Conservation (phyloP, 108 stramenopile species). For the Cyclotella kingstonii region DNA sequence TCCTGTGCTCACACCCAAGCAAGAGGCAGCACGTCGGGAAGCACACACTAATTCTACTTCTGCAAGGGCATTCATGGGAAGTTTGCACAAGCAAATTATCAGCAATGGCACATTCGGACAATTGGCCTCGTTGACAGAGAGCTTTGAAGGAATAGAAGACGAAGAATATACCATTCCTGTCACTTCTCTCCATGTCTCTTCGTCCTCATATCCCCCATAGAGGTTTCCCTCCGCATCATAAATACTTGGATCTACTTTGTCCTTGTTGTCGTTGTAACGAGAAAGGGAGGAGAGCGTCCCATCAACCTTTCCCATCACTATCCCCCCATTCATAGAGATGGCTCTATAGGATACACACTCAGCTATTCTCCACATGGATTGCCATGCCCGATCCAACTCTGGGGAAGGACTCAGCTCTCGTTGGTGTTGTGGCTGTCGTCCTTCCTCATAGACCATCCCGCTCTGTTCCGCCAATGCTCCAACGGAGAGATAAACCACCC, state of each 20-base stretch:
- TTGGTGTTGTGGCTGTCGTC: too few relatives aligned
- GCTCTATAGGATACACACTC: slow-evolving; percentile 41
- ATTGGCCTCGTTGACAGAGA: not conserved
- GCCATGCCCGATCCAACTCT: too few relatives aligned
- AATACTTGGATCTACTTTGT: slow-evolving; percentile 27
- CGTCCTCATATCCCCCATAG: slow-evolving; percentile 81
- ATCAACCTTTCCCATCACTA: slow-evolving; percentile 69
- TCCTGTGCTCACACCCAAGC: slow-evolving; percentile 37
- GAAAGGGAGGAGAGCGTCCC: slow-evolving; percentile 10
- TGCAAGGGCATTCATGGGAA: slow-evolving; percentile 73
- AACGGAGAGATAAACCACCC: slow-evolving; percentile 61
- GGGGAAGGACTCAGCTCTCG: too few relatives aligned
- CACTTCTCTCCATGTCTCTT: slow-evolving; percentile 75
- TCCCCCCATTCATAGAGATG: slow-evolving; percentile 56
- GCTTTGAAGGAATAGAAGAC: too few relatives aligned
- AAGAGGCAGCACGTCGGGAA: slow-evolving; percentile 48
- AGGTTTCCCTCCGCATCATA: slow-evolving; percentile 48
- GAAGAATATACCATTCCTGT: slow-evolving; percentile 12
- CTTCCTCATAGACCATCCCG: not conserved
- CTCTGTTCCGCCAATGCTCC: slow-evolving; percentile 21
- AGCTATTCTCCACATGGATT: slow-evolving; percentile 29
- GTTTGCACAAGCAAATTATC: slow-evolving; percentile 74
- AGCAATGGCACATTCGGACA: slow-evolving; percentile 46
- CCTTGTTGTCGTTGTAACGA: not conserved
- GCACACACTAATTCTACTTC: slow-evolving; percentile 78